phyloP scores from a whole-genome alignment of 2,329 filamentous ascomycete genomes.

The Harringtonia lauricola region DNA sequence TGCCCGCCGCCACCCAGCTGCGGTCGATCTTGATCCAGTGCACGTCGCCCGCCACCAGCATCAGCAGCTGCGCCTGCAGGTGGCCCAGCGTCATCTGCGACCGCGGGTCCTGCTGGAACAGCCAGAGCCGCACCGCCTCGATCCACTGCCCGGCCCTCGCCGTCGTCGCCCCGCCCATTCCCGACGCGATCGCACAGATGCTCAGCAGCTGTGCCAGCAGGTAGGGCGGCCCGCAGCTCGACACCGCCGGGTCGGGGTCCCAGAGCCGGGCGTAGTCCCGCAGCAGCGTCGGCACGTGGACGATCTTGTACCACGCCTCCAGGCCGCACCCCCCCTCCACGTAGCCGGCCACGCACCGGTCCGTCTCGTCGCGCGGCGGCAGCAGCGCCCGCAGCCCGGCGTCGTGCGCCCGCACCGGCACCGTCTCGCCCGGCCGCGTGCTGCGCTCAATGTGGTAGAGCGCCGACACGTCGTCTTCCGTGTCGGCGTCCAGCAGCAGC shows the following conservation, averaged over 20 bases:
- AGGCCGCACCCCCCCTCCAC: not conserved
- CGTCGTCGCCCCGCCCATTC: not conserved
- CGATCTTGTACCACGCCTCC: not conserved
- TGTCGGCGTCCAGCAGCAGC: not conserved
- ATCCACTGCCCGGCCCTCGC: not conserved
- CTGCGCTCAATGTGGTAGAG: conserved; percentile 1
- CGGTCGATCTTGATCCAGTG: conserved; percentile 19
- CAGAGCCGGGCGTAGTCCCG: not conserved
- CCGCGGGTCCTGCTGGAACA: conserved; percentile 1
- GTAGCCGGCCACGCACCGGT: not conserved
- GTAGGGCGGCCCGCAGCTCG: not conserved
- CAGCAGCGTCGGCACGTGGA: not conserved
- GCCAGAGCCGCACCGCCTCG: conserved; percentile 1
- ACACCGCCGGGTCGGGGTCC: not conserved
- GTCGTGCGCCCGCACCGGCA: not conserved
- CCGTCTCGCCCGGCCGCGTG: not conserved
- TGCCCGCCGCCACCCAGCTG: conserved; percentile 32
- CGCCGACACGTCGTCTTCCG: not conserved
- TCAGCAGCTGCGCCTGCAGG: conserved; percentile 1
- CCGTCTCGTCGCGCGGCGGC: not conserved
- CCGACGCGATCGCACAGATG: not conserved
- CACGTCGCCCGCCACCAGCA: conserved; percentile 2
- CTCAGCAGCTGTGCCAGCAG: conserved; percentile 1
- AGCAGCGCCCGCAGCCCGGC: not conserved
- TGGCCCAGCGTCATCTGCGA: conserved; percentile 3